Conservation (phyloP, 1,284 basidiomycete species). For the Veloboletus limbatus region DNA sequence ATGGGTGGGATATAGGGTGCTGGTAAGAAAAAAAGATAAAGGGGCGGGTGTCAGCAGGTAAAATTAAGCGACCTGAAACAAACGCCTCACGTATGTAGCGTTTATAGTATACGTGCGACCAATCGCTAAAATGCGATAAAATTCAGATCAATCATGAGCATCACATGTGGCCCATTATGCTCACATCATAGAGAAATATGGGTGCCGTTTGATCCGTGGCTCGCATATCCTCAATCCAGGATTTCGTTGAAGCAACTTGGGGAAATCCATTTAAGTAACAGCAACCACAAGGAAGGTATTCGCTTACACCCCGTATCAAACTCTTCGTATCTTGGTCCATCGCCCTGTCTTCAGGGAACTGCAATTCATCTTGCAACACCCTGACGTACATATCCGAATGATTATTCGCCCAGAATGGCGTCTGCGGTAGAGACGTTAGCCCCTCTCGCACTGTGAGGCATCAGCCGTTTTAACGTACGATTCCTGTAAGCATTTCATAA, state of each 20-base stretch:
- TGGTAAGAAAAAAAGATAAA: constrained; percentile 30
- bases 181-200: constrained; percentile 95
- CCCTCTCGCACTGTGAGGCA: constrained; percentile 11
- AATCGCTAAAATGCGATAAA: constrained; percentile 57
- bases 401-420: constrained; percentile 91
- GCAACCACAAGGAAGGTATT: constrained; percentile 1
- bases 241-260: constrained; percentile 85
- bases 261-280: constrained; percentile 18
- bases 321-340: constrained; percentile 95
- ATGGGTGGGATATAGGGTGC: constrained; percentile 97
- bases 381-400: constrained; percentile 94
- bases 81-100: constrained; percentile 79
- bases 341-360: constrained; percentile 85
- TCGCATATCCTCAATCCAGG: constrained; percentile 89
- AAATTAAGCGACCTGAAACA: constrained; percentile 7
- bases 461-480: constrained; percentile 53
- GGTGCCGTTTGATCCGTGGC: constrained; percentile 89
- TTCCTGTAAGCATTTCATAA: constrained; percentile 91
- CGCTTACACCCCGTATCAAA: constrained; percentile 85
- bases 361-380: constrained; percentile 83
- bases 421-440: constrained; percentile 47
- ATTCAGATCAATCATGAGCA: constrained; percentile 11
- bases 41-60: constrained; percentile 15
- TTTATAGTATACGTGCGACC: constrained; percentile 92
- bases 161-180: constrained; percentile 31